phyloP scores from a whole-genome alignment of 495 filamentous ascomycete genomes.

The Diplogelasinospora grovesii region DNA sequence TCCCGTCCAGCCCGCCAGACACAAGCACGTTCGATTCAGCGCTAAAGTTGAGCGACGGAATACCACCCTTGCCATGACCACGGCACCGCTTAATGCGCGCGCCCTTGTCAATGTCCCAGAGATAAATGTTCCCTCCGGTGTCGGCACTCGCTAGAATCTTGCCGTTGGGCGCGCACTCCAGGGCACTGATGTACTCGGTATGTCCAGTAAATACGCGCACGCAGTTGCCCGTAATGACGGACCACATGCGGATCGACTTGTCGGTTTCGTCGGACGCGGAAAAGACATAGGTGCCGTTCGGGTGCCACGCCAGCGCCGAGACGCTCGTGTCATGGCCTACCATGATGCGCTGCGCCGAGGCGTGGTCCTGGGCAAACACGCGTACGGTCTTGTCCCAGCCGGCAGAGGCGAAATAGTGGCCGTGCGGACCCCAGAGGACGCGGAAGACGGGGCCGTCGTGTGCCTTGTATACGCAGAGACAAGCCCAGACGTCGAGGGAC shows the following conservation, averaged over 20 bases:
- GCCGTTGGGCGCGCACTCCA: slow-evolving; percentile 80
- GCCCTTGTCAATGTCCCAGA: slow-evolving; percentile 87
- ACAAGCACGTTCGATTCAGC: slow-evolving; percentile 82
- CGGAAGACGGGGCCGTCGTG: slow-evolving; percentile 87
- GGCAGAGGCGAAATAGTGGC: slow-evolving; percentile 88
- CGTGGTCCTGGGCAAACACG: slow-evolving; percentile 84
- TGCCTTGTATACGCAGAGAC: slow-evolving; percentile 85
- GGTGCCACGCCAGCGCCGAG: slow-evolving; percentile 80
- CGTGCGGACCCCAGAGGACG: slow-evolving; percentile 83
- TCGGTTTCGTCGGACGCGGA: slow-evolving; percentile 74
- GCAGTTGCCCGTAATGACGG: slow-evolving; percentile 72
- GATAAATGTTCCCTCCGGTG: slow-evolving; percentile 72
- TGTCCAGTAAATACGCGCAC: slow-evolving; percentile 93
- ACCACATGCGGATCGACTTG: slow-evolving; percentile 94
- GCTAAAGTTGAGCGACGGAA: slow-evolving; percentile 87
- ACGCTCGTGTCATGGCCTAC: slow-evolving; percentile 87
- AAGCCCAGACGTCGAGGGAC: slow-evolving; percentile 85
- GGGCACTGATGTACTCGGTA: slow-evolving; percentile 69
- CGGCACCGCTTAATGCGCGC: slow-evolving; percentile 83
- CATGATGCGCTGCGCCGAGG: slow-evolving; percentile 80
- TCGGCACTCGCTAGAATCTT: slow-evolving; percentile 85
- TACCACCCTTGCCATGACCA: slow-evolving; percentile 87
- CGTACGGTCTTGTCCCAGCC: slow-evolving; percentile 85
- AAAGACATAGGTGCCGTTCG: slow-evolving; percentile 87
- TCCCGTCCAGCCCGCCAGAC: slow-evolving; percentile 86